Evolutionary conservation across 768 basidiomycete genomes (phyloP).

Genomic region (Cystofilobasidium capitatum): DNA sequence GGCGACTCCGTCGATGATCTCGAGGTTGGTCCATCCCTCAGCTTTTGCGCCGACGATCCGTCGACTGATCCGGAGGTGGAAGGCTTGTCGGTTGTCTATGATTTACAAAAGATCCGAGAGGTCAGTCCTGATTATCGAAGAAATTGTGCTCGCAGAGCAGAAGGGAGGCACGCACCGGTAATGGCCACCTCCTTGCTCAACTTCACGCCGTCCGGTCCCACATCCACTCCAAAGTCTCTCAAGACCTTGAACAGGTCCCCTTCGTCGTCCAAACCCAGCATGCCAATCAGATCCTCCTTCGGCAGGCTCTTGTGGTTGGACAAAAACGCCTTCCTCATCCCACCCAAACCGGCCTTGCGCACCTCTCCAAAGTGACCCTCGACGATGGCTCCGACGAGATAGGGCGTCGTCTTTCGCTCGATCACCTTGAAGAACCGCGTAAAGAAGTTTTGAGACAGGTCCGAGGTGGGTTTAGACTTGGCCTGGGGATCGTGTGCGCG

Average conservation of each 20-base stretch:
- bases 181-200: constrained; percentile 16
- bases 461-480: constrained; percentile 49
- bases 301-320: constrained; percentile 35
- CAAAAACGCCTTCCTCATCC: constrained; percentile 55
- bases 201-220: constrained; percentile 31
- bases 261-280: constrained; percentile 40
- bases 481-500: constrained; percentile 39
- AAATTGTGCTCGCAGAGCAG: too few species aligned
- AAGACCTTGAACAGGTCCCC: constrained; percentile 35
- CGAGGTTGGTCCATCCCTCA: constrained; percentile 9
- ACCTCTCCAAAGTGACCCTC: constrained; percentile 68
- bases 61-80: constrained; percentile 10
- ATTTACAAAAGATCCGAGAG: too few species aligned
- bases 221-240: constrained; percentile 33
- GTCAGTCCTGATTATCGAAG: too few species aligned
- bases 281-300: constrained; percentile 34
- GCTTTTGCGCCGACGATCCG: constrained; percentile 19
- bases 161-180: neutral
- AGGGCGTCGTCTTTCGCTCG: constrained; percentile 62
- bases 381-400: constrained; percentile 77
- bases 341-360: constrained; percentile 44
- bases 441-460: constrained; percentile 50
- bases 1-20: constrained; percentile 23
- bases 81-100: constrained; percentile 17
- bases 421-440: constrained; percentile 59